Conservation (phyloP, 208 protist species). For the Leptomonas seymouri region DNA sequence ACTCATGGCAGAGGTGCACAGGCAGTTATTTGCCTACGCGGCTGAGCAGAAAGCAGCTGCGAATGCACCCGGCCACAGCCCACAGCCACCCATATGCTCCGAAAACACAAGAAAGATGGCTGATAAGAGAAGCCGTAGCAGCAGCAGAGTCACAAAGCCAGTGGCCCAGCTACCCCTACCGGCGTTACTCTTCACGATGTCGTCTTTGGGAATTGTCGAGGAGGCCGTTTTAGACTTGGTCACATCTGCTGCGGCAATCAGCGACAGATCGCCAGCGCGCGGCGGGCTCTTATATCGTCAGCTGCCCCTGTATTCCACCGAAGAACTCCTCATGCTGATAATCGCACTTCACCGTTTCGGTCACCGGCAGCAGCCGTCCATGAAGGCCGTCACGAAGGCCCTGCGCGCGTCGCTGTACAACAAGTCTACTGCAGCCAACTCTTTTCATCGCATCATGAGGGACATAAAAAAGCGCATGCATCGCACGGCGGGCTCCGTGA, state of each 20-base stretch:
- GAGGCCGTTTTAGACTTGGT: conserved; percentile 52
- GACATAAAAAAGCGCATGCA: conserved; percentile 15
- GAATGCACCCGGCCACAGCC: background rate
- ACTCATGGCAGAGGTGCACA: conserved; percentile 56
- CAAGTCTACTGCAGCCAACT: background rate
- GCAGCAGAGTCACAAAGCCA: too few species aligned
- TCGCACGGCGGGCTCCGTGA: background rate
- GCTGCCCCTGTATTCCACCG: conserved; percentile 37
- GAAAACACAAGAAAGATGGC: background rate
- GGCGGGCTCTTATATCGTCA: conserved; percentile 42
- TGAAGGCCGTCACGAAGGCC: conserved; percentile 30
- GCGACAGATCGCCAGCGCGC: background rate
- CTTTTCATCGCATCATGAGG: conserved; percentile 17
- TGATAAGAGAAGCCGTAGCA: background rate
- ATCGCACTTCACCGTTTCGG: conserved; percentile 78
- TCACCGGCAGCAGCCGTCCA: conserved; percentile 57
- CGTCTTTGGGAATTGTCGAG: conserved; percentile 56
- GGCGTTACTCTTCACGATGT: conserved; percentile 55
- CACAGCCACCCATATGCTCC: background rate
- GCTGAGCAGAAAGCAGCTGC: background rate
- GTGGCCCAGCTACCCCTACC: conserved; percentile 28
- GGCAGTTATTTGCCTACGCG: conserved; percentile 36
- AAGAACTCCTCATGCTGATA: conserved; percentile 51
- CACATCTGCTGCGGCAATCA: conserved; percentile 8
- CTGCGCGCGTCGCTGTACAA: conserved; percentile 27